Conservation (phyloP, 768 basidiomycete genomes). For the Trametes maxima region DNA sequence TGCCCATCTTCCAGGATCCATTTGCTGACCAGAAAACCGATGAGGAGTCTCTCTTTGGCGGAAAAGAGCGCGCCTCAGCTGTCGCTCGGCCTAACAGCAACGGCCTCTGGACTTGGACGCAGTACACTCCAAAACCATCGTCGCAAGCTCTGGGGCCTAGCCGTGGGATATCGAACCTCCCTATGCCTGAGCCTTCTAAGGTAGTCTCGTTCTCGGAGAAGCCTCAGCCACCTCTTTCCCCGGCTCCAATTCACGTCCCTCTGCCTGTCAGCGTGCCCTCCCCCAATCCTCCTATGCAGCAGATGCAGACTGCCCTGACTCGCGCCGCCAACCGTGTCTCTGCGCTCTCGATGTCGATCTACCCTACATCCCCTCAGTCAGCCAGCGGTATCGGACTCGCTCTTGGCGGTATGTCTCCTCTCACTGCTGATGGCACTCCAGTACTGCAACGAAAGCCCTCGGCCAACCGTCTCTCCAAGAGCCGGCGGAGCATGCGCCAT, state of each 20-base stretch:
- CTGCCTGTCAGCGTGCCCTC: background rate
- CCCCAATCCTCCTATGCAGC: conserved; percentile 34
- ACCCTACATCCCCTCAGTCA: conserved; percentile 46
- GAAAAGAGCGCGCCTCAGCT: conserved; percentile 59
- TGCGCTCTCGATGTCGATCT: conserved; percentile 48
- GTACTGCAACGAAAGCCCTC: conserved; percentile 28
- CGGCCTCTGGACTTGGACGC: conserved; percentile 51
- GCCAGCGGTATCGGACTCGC: conserved; percentile 28
- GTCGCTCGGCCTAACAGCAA: conserved; percentile 39
- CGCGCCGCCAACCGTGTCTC: conserved; percentile 45
- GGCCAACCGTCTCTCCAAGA: conserved; percentile 23
- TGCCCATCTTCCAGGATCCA: conserved; percentile 68
- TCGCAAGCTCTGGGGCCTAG: conserved; percentile 22
- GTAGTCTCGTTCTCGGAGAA: background rate
- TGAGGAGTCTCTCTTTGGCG: conserved; percentile 77
- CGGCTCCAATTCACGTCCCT: conserved; percentile 6
- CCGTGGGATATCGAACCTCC: conserved; percentile 25
- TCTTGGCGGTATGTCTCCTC: conserved; percentile 24
- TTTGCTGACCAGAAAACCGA: conserved; percentile 48
- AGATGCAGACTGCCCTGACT: conserved; percentile 43
- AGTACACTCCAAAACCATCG: conserved; percentile 34
- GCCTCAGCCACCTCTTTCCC: conserved; percentile 18
- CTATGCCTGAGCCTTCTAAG: background rate
- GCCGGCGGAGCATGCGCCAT: conserved; percentile 31
- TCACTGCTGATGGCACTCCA: conserved; percentile 29